Evolutionary conservation across 2,329 filamentous ascomycete species (phyloP).

Genomic region (Aphanocladium album): DNA sequence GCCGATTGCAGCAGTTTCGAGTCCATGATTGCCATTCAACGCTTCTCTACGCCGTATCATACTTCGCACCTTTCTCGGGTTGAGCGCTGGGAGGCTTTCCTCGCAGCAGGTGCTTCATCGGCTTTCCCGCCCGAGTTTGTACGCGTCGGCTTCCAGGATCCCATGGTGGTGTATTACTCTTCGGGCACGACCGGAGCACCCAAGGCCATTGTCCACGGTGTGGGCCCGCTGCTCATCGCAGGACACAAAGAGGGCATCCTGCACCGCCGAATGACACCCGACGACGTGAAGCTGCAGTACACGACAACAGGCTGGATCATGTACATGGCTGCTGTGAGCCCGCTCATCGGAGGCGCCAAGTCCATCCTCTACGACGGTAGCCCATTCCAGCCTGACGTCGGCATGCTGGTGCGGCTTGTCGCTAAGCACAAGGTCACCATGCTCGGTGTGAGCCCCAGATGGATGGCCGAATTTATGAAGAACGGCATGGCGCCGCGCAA

Average conservation of each 20-base stretch:
- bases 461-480: conserved; percentile 68
- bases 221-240: conserved; percentile 57
- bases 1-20: conserved; percentile 54
- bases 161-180: conserved; percentile 72
- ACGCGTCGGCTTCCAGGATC: conserved; percentile 64
- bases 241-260: conserved; percentile 53
- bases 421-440: conserved; percentile 63
- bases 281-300: conserved; percentile 47
- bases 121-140: conserved; percentile 45
- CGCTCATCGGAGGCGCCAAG: conserved; percentile 55
- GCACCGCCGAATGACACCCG: conserved; percentile 37
- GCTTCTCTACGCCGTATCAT: conserved; percentile 54
- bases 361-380: conserved; percentile 77
- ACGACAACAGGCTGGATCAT: conserved; percentile 84
- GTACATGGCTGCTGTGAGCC: conserved; percentile 61
- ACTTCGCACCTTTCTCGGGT: conserved; percentile 47
- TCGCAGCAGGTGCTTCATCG: conserved; percentile 27
- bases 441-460: conserved; percentile 71
- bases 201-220: conserved; percentile 79
- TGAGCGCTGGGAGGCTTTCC: conserved; percentile 41
- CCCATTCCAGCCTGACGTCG: conserved; percentile 66
- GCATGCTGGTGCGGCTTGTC: conserved; percentile 57
- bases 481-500: conserved; percentile 56
- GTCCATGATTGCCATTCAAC: conserved; percentile 59
- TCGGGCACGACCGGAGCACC: conserved; percentile 79